Base-by-base conservation (phyloP, 441 rosid genomes). In the Aquilaria agallochum region DNA sequence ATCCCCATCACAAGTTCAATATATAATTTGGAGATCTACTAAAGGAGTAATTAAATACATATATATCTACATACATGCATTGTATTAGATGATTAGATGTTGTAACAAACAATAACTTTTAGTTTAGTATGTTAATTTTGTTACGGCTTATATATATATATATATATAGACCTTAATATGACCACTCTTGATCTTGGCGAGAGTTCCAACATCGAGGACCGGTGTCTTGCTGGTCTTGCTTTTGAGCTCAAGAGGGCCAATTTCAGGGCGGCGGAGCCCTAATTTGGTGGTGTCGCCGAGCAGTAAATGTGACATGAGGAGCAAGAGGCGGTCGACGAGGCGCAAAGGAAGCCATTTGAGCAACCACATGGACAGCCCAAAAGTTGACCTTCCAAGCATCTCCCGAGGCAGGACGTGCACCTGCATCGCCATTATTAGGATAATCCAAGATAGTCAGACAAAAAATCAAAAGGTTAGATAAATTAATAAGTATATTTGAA, bases 361-460 rank as follows among this genome's bases (percentile, higher is more conserved):
- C 56, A 91, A 59, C 74, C 82, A 79, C 80, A 83, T 83, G 55
- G 92, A 74, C 53, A 91, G 44, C 7, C 86, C 94, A 57, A 91
- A 91, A 64, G 95, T 91, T 45, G 97, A 89, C 56, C 60, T 62
- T 9, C 96, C 95, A 3, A 89, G 74, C 84, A 91, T 85, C 81
- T 89, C 85, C 68, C 79, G 97, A 11, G 96, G 97, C 76, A 91
- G 74, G 63, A 91, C 83, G 78, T 91, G 97, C 74, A 91, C 88
- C 96, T 91, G 27, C 27, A 20, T 20, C 27, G 27, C 27, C 27
- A 20, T 20, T 20, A 20, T 20, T 20, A 20, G 27, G 27, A 20
- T 20, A 20, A 20, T 20, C 27, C 27, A 20, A 20, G 27, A 20
- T 20, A 20, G 27, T 20, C 27, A 20, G 27, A 20, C 27, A 20